These are phyloP conservation scores for Selaginella moellendorffii DNA, from an alignment of 75 land plant species.

Conservation along the genomic window DNA sequence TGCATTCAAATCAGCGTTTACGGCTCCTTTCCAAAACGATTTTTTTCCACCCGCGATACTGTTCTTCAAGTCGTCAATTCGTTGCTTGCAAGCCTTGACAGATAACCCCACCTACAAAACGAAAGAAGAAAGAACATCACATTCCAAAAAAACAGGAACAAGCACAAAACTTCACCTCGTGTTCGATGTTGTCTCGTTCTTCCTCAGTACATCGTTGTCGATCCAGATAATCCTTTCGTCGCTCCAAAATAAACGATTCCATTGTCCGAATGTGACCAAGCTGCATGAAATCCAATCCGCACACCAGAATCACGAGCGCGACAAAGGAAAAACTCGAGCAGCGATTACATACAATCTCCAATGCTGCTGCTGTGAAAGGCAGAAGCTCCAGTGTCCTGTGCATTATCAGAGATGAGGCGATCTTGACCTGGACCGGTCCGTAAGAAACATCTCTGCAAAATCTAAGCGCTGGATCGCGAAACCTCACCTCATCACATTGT, in stretches of 20 bases:
- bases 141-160: not conserved
- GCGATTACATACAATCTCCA: conserved; percentile 40
- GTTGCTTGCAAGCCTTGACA: conserved; percentile 78
- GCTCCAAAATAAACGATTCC: conserved; percentile 51
- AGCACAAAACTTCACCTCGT: conserved; percentile 39
- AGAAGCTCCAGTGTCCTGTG: conserved; percentile 33
- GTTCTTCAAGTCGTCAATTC: conserved; percentile 61
- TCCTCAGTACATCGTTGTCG: conserved; percentile 75
- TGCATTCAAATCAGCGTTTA: conserved; percentile 62
- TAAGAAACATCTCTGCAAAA: not conserved
- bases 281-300: conserved; percentile 17
- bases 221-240: conserved; percentile 75
- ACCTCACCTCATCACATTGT: conserved; percentile 47
- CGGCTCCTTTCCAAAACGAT: conserved; percentile 16
- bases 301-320: not conserved
- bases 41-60: conserved; percentile 47
- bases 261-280: conserved; percentile 55
- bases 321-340: conserved; percentile 3
- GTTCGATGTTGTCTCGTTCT: conserved; percentile 89
- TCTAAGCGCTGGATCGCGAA: not conserved
- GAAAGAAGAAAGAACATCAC: not conserved
- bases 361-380: conserved; percentile 42
- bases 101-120: conserved; percentile 64
- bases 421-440: conserved; percentile 53
- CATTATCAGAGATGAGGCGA: conserved; percentile 54